Evolutionary conservation across 257 asterid genomes (phyloP), one percentile per base, ranked within the genome.

Genomic region (Lycium barbarum): DNA sequence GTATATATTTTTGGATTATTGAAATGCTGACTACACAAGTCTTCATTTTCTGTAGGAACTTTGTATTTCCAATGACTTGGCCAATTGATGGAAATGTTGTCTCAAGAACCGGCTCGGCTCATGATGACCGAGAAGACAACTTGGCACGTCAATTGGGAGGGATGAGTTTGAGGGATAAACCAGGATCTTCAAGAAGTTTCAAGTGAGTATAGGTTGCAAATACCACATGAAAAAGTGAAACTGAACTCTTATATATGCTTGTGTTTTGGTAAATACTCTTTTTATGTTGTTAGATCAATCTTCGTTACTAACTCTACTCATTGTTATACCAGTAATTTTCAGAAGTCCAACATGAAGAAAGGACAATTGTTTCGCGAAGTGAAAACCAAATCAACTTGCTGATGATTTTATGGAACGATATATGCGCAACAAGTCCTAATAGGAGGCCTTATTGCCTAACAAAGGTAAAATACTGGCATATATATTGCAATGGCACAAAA

Each of bases 51-150:
- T 79, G 81, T 85, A 87, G 88, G 38, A 51, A 85, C 53, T 63
- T 85, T 57, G 84, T 63, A 53, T 65, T 87, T 53, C 91, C 91
- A 36, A 74, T 58, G 51, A 57, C 81, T 18, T 85, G 91, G 89
- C 71, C 84, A 15, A 18, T 18, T 54, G 88, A 83, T 51, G 7
- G 86, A 9, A 3, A 14, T 57, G 40, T 49, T 76, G 63, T 49
- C 43, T 26, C 71, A 65, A 65, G 71, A 65, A 26, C 71, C 4
- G 22, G 43, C 43, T 47, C 81, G 47, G n/a, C 10, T 47, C 57
- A 73, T 2, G 7, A 40, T 20, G 13, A 47, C 3, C 61, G 1
- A 47, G 40, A 73, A 6, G 43, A 47, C 7, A 73, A 73, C 59
- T 73, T 82, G 45, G 22, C 66, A 66, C 20, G 33, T 15, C 73